phyloP scores from a whole-genome alignment of 2,329 filamentous ascomycete species.

The Ciborinia camelliae region DNA sequence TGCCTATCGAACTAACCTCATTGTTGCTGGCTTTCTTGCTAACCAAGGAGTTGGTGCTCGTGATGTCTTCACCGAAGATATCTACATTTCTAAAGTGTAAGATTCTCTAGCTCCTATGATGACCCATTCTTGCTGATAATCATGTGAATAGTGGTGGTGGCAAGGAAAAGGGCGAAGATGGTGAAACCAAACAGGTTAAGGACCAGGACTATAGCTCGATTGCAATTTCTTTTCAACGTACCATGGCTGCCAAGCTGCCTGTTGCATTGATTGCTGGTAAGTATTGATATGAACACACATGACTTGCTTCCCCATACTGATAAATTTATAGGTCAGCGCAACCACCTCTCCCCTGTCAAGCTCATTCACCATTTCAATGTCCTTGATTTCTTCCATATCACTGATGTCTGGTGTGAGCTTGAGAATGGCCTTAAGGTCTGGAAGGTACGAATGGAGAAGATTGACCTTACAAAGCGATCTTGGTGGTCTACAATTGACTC shows the following conservation, averaged over 20 bases:
- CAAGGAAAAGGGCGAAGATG: slow-evolving; percentile 44
- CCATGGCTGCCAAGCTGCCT: slow-evolving; percentile 46
- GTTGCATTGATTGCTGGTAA: slow-evolving; percentile 55
- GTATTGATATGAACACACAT: slow-evolving; percentile 18
- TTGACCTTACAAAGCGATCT: slow-evolving; percentile 48
- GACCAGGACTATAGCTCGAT: slow-evolving; percentile 43
- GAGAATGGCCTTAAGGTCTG: slow-evolving; percentile 40
- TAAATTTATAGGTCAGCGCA: slow-evolving; percentile 46
- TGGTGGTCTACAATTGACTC: slow-evolving; percentile 53
- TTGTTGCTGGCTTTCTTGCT: slow-evolving; percentile 57
- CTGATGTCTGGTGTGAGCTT: slow-evolving; percentile 65
- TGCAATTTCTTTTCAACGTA: slow-evolving; percentile 38
- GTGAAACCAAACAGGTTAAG: slow-evolving; percentile 41
- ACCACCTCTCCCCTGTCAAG: slow-evolving; percentile 46
- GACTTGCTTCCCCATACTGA: slow-evolving; percentile 10
- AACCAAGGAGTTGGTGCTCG: slow-evolving; percentile 52
- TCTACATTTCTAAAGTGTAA: slow-evolving; percentile 62
- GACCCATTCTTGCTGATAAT: slow-evolving; percentile 20
- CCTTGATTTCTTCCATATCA: slow-evolving; percentile 66
- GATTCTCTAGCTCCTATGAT: slow-evolving; percentile 30
- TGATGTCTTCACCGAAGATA: slow-evolving; percentile 57
- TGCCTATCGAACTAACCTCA: slow-evolving; percentile 48
- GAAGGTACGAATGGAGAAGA: slow-evolving; percentile 64
- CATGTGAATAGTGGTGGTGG: slow-evolving; percentile 50
- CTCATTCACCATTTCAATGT: slow-evolving; percentile 61